Base-by-base conservation (phyloP, 2,329 filamentous ascomycete species). In the Amesomyces nigricolor region DNA sequence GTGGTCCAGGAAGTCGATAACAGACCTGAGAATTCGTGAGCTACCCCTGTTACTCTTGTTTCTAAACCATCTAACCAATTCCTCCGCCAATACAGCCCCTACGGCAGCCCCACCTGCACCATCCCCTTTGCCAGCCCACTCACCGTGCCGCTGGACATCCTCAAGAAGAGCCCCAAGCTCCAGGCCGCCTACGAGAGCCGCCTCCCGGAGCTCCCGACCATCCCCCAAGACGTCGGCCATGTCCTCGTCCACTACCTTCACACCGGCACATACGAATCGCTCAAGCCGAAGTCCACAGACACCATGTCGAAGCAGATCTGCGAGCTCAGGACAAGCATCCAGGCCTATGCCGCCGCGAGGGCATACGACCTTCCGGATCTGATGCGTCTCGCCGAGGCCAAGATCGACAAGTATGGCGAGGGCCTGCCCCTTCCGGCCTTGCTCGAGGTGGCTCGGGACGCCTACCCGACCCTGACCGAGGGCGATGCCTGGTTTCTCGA, bases 201-300 rank as follows among this genome's bases (percentile, higher is more conserved):
- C 22, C 54, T 60, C 3, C 61, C 61, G 16, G 63, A 64, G 49
- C 62, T 65, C 4, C 55, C 58, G 4, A 44, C 47, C 30, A 58
- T 64, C 47, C 56, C 63, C 45, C 59, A 62, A 40, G 61, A 60
- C 43, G 58, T 65, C 47, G 62, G 61, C 35, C 63, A 65, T 52
- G 60, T 65, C 26, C 58, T 65, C 29, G 58, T 64, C 11, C 63
- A 65, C 57, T 64, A 62, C 59, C 61, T 65, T 29, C 60, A 65
- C 58, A 65, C 63, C 32, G 61, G 60, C 56, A 61, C 53, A 5
- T 65, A 65, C 53, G 58, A 60, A 54, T 58, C 62, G 4, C 63
- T 65, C 56, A 62, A 58, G 59, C 63, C 63, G 11, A 60, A 53
- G 47, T 51, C 56, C 42, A 51, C 44, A 22, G 59, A 61, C 29